Base-by-base conservation (phyloP, 371 early-diverging fungal genomes). In the Mortierella sp. region DNA sequence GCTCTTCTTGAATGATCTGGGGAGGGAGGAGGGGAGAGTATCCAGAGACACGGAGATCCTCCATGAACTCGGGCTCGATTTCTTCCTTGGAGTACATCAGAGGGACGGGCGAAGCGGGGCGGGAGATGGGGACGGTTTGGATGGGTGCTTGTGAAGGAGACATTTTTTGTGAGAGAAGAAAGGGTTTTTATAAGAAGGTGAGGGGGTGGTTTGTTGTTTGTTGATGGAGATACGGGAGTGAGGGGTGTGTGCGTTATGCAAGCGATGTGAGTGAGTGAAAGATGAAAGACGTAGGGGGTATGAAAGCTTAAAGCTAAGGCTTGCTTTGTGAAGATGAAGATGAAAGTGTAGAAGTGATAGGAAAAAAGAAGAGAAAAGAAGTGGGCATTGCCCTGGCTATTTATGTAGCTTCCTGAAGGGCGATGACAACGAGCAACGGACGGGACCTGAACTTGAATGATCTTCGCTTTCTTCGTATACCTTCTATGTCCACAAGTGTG, bases 21-120 rank as follows among this genome's bases (percentile, higher is more conserved):
- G 93, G 93, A 65, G 91, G 90, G 38, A 93, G 77, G 54, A 93
- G 87, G 43, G 93, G 91, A 32, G 92, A 91, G 89, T 93, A 93
- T 65, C 92, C 92, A 48, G 90, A 85, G 74, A 93, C 90, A 79
- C 93, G 92, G 75, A 92, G 88, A 81, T 93, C 93, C 87, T 92
- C 93, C 92, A 93, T 93, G 81, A 85, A 88, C 71, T 88, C 87
- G 27, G 81, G 79, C 11, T 76, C 79, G 77, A 85, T 81, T 24
- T 78, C 60, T 76, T 81, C 79, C 51, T 85, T 85, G 24, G 85
- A 85, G 70, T 85, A 77, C 76, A 81, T 74, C 72, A 85, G 65
- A 54, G 85, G 82, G 21, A 81, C 76, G 21, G 85, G 85, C 3
- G 85, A 84, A 49, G 43, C 65, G 11, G 85, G 85, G 41, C 85